A percentile compares a stretch with the other conserved stretches of the same genome.
phyloP scores from a whole-genome alignment of 179 eudicot genomes.

The Actinidia polygama region DNA sequence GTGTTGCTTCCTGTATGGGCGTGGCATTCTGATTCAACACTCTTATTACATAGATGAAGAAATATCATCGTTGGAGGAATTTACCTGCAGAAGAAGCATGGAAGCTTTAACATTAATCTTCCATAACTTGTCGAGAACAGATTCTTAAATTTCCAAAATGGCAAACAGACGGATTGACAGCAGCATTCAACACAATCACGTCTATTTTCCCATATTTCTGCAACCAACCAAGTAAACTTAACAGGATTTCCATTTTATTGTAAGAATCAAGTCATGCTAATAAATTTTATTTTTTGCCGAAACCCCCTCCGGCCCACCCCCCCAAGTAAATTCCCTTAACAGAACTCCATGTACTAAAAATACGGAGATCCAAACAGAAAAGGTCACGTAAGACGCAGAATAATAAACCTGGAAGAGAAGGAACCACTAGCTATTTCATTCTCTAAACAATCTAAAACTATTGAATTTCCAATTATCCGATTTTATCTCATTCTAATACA shows the following conservation, averaged over 20 bases:
- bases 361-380: background rate
- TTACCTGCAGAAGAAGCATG: slow-evolving; percentile 81
- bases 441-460: background rate
- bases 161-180: slow-evolving; percentile 72
- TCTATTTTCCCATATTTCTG: slow-evolving; percentile 93
- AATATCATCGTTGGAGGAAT: background rate
- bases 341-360: background rate
- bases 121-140: slow-evolving; percentile 92
- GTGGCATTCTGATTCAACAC: too few relatives aligned
- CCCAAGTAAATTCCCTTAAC: background rate
- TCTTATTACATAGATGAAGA: background rate
- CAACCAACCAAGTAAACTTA: slow-evolving; percentile 30
- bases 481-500: background rate
- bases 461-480: background rate
- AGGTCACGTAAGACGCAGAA: background rate
- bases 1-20: too few relatives aligned
- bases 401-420: background rate
- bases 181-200: slow-evolving; percentile 88
- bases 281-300: too few relatives aligned
- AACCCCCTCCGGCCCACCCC: too few relatives aligned
- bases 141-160: slow-evolving; percentile 72
- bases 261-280: too few relatives aligned
- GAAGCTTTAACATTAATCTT: slow-evolving; percentile 89
- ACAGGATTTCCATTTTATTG: too few relatives aligned
- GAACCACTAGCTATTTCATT: slow-evolving; percentile 4